Base-by-base conservation (phyloP, 2,329 filamentous ascomycete genomes). In the Talaromyces islandicus region DNA sequence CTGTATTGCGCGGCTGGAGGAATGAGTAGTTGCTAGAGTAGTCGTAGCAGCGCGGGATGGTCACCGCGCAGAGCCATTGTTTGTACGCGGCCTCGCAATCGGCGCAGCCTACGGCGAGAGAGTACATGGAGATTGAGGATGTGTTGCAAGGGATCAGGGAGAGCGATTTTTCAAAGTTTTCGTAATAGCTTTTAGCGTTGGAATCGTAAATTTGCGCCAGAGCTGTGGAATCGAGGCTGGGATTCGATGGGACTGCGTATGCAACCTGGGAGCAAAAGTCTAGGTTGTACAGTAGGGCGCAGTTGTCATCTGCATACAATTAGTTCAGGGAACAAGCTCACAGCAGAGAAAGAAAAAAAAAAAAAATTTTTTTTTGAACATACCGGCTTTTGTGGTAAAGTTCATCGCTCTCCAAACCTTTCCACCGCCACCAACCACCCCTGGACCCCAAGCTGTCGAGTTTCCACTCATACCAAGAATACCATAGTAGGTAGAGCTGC, bases 51-150 rank as follows among this genome's bases (percentile, higher is more conserved):
- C 92, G 89, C 1, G 94, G 94, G 63, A 99, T 94, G 17, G 87
- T 89, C 29, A 97, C 92, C 25, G 91, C 89, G 78, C 94, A 99
- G 21, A 99, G 86, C 94, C 94, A 99, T 69, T 87, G 81, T 73
- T 95, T 97, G 82, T 99, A 99, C 9, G 91, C 91, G 0, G 72
- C 69, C 17, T 80, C 84, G 75, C 94, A 99, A 73, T 95, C 84
- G 50, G 79, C 74, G 78, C 94, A 99, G 66, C 76, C 84, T 48
- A 87, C 85, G 1, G 86, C 89, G 14, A 97, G 85, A 1, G 92
- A 96, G 77, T 96, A 99, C 64, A 85, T 84, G 14, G 89, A 85
- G 35, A 88, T 87, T 1, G 83, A 77, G 0, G 84, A 83, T 2
- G 91, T 88, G 67, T 96, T 87, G 80, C 94, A 99, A 14, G 90